Evolutionary conservation across 2,329 filamentous ascomycete genomes (phyloP).

Genomic region (Tolypocladium guangdongense): DNA sequence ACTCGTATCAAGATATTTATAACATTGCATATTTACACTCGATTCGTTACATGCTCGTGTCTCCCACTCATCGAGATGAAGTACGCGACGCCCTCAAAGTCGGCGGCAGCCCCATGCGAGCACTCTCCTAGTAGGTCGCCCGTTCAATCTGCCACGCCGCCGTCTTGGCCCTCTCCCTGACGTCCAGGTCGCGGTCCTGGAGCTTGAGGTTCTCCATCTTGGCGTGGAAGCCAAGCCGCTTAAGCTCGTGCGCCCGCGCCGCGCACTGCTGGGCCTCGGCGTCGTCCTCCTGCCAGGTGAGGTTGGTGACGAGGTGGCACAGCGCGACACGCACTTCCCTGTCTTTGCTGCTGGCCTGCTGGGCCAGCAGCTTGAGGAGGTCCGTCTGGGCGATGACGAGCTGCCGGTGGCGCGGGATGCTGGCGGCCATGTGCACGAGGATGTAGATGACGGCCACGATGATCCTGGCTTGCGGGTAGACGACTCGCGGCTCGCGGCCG

Average conservation of each 20-base stretch:
- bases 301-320: constrained; percentile 76
- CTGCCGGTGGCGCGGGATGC: constrained; percentile 65
- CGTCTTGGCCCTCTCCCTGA: constrained; percentile 73
- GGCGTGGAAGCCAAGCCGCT: constrained; percentile 58
- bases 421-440: constrained; percentile 80
- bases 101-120: not conserved
- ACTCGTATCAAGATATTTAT: not conserved
- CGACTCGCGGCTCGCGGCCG: constrained; percentile 33
- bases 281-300: constrained; percentile 72
- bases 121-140: constrained; percentile 14
- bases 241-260: constrained; percentile 57
- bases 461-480: constrained; percentile 56
- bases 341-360: constrained; percentile 63
- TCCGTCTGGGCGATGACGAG: constrained; percentile 66
- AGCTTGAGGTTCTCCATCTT: constrained; percentile 51
- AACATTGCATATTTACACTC: not conserved
- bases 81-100: not conserved
- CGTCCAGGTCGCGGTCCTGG: constrained; percentile 67
- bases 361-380: constrained; percentile 60
- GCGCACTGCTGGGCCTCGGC: constrained; percentile 54
- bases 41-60: not conserved
- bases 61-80: not conserved
- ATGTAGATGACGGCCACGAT: constrained; percentile 70
- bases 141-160: constrained; percentile 62
- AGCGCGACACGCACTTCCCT: constrained; percentile 66